A percentile compares a stretch with the other conserved stretches of the same genome.
phyloP scores from a whole-genome alignment of 2,329 filamentous ascomycete species.

The Diaporthe ilicicola region DNA sequence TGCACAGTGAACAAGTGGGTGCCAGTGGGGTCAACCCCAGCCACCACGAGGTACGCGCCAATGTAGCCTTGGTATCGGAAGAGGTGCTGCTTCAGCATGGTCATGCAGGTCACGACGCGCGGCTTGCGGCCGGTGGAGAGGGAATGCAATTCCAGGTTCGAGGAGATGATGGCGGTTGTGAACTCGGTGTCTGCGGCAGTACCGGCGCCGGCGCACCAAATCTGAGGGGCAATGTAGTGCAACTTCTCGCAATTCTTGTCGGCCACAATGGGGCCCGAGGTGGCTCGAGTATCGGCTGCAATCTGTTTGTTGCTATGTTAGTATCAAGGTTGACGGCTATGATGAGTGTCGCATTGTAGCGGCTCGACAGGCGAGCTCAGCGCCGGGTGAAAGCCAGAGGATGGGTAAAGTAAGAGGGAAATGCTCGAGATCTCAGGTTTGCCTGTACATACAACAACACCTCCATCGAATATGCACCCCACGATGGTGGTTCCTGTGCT shows the following conservation, averaged over 20 bases:
- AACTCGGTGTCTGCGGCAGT: conserved; percentile 99
- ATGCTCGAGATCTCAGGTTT: neutral
- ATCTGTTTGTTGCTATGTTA: conserved; percentile 65
- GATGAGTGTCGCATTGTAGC: neutral
- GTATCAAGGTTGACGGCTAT: neutral
- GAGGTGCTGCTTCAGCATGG: conserved; percentile 98
- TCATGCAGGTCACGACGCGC: conserved; percentile 99
- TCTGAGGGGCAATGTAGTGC: conserved; percentile 97
- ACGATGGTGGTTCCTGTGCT: conserved; percentile 99
- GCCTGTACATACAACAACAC: conserved; percentile 79
- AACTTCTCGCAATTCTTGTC: conserved; percentile 99
- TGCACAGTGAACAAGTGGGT: conserved; percentile 97
- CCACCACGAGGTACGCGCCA: conserved; percentile 96
- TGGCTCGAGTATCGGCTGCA: conserved; percentile 97
- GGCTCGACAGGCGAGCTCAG: neutral
- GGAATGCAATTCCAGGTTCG: conserved; percentile 96
- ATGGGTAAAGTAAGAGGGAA: neutral
- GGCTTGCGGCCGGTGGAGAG: conserved; percentile 96
- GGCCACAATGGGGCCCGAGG: conserved; percentile 96
- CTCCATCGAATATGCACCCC: conserved; percentile 94
- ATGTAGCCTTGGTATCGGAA: conserved; percentile 99
- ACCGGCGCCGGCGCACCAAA: conserved; percentile 98
- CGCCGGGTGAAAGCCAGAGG: neutral
- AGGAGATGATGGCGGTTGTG: conserved; percentile 97
- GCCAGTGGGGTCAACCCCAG: conserved; percentile 95